Conservation (phyloP, 495 filamentous ascomycete species). For the Lentithecium fluviatile region DNA sequence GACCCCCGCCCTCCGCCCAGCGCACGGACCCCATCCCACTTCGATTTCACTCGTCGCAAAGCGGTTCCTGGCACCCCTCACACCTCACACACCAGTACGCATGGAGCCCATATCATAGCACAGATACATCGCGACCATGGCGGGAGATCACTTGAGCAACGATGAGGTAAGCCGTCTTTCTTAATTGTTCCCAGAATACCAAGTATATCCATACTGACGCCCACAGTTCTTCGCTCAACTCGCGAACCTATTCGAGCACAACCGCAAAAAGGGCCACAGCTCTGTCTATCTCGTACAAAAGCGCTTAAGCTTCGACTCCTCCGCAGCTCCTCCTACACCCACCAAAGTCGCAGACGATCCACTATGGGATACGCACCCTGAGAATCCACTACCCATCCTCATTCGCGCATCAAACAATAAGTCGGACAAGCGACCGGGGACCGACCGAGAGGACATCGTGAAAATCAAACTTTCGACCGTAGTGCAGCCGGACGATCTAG, state of each 20-base stretch:
- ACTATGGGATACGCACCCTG: constrained; percentile 55
- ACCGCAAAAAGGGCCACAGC: constrained; percentile 68
- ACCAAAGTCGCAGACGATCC: constrained; percentile 43
- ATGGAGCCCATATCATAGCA: constrained; percentile 18
- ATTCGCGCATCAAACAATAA: constrained; percentile 83
- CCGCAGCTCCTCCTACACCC: constrained; percentile 15
- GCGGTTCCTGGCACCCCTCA: constrained; percentile 2
- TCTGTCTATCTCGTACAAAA: constrained; percentile 87
- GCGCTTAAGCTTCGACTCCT: constrained; percentile 46
- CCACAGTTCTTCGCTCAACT: constrained; percentile 84
- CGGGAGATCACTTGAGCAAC: constrained; percentile 60
- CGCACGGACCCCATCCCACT: constrained; percentile 15
- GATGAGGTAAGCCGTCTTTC: constrained; percentile 61
- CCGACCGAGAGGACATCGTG: constrained; percentile 45
- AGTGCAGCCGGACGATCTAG: constrained; percentile 70
- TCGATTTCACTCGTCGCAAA: constrained; percentile 14
- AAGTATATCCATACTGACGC: constrained; percentile 26
- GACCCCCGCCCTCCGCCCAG: constrained; percentile 1
- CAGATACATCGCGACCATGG: constrained; percentile 45
- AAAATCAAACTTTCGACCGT: constrained; percentile 85
- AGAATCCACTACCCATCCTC: constrained; percentile 65
- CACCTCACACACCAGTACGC: constrained; percentile 14
- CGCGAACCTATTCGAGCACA: constrained; percentile 65
- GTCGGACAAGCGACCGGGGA: constrained; percentile 46
- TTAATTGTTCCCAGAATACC: not conserved